Conservation (phyloP, 208 protist genomes). For the Angomonas deanei region DNA sequence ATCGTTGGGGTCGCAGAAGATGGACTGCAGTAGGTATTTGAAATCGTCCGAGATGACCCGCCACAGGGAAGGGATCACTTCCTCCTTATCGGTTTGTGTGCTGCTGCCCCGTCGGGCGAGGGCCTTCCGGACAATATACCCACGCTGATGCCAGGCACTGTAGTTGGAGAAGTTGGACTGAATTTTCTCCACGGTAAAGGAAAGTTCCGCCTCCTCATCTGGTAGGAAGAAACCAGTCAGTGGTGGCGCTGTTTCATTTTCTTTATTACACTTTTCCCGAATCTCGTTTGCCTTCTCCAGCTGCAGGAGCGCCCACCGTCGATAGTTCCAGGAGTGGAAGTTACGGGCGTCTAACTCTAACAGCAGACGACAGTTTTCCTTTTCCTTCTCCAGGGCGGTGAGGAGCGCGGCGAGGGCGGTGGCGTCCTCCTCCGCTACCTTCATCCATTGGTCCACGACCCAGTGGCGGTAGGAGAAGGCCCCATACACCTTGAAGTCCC, state of each 20-base stretch:
- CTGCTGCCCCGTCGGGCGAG: no score
- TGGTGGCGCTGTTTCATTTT: neutral
- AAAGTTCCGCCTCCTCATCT: slow-evolving; percentile 54
- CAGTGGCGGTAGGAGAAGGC: slow-evolving; percentile 83
- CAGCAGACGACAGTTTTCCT: slow-evolving; percentile 59
- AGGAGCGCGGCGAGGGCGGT: slow-evolving; percentile 10
- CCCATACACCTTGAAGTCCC: slow-evolving; percentile 84
- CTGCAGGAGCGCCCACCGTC: slow-evolving; percentile 46
- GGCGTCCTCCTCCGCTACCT: slow-evolving; percentile 20
- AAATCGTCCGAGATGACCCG: slow-evolving; percentile 31
- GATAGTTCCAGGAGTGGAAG: slow-evolving; percentile 89
- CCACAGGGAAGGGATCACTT: neutral
- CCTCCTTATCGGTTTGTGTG: no score
- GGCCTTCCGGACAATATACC: slow-evolving; percentile 35
- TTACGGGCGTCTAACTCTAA: slow-evolving; percentile 84
- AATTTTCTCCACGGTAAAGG: slow-evolving; percentile 85
- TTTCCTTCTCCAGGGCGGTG: slow-evolving; percentile 47
- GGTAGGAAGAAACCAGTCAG: slow-evolving; percentile 19
- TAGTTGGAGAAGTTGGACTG: slow-evolving; percentile 97
- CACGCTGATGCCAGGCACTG: slow-evolving; percentile 95
- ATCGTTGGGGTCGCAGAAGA: slow-evolving; percentile 87
- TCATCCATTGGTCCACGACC: slow-evolving; percentile 54
- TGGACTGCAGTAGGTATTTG: slow-evolving; percentile 47
- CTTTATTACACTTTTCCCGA: neutral
- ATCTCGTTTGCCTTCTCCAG: slow-evolving; percentile 5